Evolutionary conservation across 2,329 filamentous ascomycete species (phyloP), one percentile per base, ranked within the genome.

Genomic region (Hypoxylon sp.): DNA sequence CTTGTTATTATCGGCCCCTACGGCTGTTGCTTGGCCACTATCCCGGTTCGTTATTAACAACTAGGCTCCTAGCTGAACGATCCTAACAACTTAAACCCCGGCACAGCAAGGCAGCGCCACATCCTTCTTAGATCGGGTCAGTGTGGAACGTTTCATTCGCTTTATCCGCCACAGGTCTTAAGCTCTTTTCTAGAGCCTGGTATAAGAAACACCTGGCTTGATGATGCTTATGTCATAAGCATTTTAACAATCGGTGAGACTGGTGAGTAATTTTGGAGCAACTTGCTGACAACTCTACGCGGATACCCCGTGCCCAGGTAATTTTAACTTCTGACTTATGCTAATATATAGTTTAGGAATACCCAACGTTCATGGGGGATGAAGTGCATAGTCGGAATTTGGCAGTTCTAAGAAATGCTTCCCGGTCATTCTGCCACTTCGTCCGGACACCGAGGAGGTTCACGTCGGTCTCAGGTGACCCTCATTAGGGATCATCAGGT

Each of bases 341-440:
- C 65, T 70, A 61, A 71, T 68, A 65, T 69, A 69, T 67, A 69
- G 17, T 38, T 45, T 52, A 67, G 66, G 58, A 63, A 50, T 67
- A 69, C 50, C 65, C 66, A 65, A 68, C 50, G 49, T 65, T 67
- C 65, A 73, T 73, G 72, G 70, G 71, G 73, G 70, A 60, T 70
- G 69, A 70, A 71, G 68, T 64, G 63, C 67, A 69, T 58, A 60
- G 62, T 61, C 61, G 69, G 64, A 64, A 71, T 67, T 67, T 70
- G 49, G 73, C 63, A 68, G 64, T 62, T 71, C 67, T 72, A 65
- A 70, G 75, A 75, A 73, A 77, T 77, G 75, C 72, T 77, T 75
- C 71, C 74, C 67, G 74, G 74, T 69, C 71, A 74, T 64, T 68
- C 73, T 62, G 65, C 63, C 64, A 63, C 69, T 65, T 66, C 73